Conservation (phyloP, 768 basidiomycete genomes). For the Tricholoma saponaceum region DNA sequence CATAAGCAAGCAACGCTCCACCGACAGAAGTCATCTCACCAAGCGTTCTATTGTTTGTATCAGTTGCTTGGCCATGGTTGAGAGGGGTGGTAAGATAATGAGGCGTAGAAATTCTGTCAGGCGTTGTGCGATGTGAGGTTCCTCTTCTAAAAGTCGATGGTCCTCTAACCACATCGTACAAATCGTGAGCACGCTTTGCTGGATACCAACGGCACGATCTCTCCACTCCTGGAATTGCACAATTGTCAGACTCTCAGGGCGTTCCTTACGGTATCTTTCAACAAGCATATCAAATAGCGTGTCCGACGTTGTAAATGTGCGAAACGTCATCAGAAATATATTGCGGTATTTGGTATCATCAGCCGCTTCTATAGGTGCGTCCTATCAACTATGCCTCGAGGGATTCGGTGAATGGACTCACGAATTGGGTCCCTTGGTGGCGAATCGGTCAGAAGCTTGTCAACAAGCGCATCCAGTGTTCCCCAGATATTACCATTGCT, state of each 20-base stretch:
- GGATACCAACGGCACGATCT: conserved; percentile 57
- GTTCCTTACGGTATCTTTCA: conserved; percentile 54
- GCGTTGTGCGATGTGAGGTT: conserved; percentile 53
- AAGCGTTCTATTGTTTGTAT: conserved; percentile 49
- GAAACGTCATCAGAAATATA: conserved; percentile 81
- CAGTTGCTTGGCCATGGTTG: conserved; percentile 43
- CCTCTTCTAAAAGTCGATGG: conserved; percentile 58
- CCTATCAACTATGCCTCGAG: neutral
- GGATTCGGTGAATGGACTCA: conserved; percentile 29
- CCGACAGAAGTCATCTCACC: conserved; percentile 31
- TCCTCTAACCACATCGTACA: conserved; percentile 61
- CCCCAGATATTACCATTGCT: conserved; percentile 69
- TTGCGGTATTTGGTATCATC: conserved; percentile 39
- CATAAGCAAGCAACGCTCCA: conserved; percentile 4
- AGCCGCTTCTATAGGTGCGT: conserved; percentile 13
- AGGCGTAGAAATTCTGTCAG: conserved; percentile 52
- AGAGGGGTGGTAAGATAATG: conserved; percentile 37
- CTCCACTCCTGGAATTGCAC: conserved; percentile 64
- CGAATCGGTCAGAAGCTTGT: conserved; percentile 52
- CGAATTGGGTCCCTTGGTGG: conserved; percentile 45
- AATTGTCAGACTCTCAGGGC: conserved; percentile 44
- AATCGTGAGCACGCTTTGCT: conserved; percentile 54
- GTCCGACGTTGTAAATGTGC: conserved; percentile 70
- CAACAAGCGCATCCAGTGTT: conserved; percentile 68
- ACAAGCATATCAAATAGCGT: conserved; percentile 66